Evolutionary conservation across 164 flowering plant species (phyloP), one percentile per base, ranked within the genome.

Genomic region (Litsea cubeba): DNA sequence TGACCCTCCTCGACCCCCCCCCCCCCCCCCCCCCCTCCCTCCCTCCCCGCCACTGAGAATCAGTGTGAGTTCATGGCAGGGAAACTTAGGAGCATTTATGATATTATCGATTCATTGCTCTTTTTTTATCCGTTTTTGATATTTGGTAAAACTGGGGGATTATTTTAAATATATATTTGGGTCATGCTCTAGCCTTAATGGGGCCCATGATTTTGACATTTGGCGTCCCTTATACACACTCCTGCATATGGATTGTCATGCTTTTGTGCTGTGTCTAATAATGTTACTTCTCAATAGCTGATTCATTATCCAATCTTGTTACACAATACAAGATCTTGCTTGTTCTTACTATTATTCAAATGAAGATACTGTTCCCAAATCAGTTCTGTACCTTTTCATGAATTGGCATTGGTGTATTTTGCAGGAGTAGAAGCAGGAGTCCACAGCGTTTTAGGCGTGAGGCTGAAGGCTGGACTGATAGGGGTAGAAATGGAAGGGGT

Each of bases 361-460:
- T 22, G 17, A 40, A 7, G 46, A 40, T 40, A 10, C 12, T 58
- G 75, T 26, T 26, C 35, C 50, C 51, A 46, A 22, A 12, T 25
- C 12, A 24, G 40, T 22, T 22, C 23, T 8, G 12, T 10, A 63
- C 14, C 28, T 63, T 22, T 28, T 28, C n/a, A 25, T 28, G 69
- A 28, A 30, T 26, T 28, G 5, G 20, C 6, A 14, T 32, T 66
- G 18, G 4, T 28, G 7, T 30, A 25, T 11, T 63, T 1, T 66
- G 17, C 69, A 66, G n/a, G 46, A 40, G 46, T 62, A 78, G 85
- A 70, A 80, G 82, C 74, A 70, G 80, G 67, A 89, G 88, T 70
- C 91, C 95, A n/a, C 81, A 69, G 73, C 79, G 83, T 46, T 76
- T 60, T 67, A 83, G 81, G 81, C 82, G 76, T 35, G 91, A 88